These are phyloP conservation scores for Cenchrus fungigraminus DNA, from an alignment of 176 grass and related monocot genomes.

Conservation along the genomic window DNA sequence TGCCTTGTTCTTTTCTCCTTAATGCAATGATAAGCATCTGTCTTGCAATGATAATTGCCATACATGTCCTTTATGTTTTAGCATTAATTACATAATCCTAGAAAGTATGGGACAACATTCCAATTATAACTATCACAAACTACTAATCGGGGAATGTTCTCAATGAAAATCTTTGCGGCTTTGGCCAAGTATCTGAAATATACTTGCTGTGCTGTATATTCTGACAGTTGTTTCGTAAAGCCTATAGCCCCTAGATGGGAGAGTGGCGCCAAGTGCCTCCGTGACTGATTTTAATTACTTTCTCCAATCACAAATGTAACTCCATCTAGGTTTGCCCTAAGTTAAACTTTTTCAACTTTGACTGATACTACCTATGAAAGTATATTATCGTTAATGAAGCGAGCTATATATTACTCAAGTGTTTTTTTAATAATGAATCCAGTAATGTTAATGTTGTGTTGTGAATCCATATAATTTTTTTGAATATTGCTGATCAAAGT, in stretches of 20 bases:
- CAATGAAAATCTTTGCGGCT: background rate
- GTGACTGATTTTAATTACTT: too few relatives aligned
- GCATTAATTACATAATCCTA: background rate
- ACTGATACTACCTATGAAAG: too few relatives aligned
- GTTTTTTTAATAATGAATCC: too few relatives aligned
- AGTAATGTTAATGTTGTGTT: too few relatives aligned
- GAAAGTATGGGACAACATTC: background rate
- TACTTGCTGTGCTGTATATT: conserved; percentile 14
- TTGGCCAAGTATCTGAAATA: conserved; percentile 17
- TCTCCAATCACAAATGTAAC: too few relatives aligned
- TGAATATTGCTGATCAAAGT: too few relatives aligned
- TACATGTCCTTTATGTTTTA: conserved; percentile 10
- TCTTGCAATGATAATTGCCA: background rate
- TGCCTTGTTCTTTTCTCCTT: background rate
- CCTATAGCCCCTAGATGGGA: background rate
- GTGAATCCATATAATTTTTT: too few relatives aligned
- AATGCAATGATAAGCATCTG: background rate
- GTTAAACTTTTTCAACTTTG: too few relatives aligned
- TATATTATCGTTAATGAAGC: too few relatives aligned
- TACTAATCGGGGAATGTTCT: background rate
- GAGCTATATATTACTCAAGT: too few relatives aligned
- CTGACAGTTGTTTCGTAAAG: background rate
- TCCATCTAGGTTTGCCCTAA: too few relatives aligned
- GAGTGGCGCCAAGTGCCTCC: background rate
- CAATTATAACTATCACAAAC: background rate